Conservation (phyloP, 164 flowering plant species). For the Annona cherimola region DNA sequence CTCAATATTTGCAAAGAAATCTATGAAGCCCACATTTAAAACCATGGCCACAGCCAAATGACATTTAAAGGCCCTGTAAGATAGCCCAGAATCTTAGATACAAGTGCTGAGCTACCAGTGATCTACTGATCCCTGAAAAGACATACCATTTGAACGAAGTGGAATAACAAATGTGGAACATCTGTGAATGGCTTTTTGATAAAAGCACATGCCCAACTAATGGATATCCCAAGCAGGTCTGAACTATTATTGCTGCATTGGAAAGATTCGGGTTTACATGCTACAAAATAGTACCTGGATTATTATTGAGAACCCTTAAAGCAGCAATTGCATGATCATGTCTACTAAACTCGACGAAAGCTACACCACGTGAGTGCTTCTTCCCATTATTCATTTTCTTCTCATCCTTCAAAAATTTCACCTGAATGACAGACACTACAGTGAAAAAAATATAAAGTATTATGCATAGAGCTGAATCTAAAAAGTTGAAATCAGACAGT, state of each 20-base stretch:
- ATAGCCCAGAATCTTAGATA: background rate
- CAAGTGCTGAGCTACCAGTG: background rate
- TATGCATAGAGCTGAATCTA: background rate
- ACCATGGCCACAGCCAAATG: background rate
- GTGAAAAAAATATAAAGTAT: background rate
- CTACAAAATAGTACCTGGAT: constrained; percentile 59
- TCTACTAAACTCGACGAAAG: constrained; percentile 85
- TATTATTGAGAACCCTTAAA: constrained; percentile 88
- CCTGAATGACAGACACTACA: constrained; percentile 35
- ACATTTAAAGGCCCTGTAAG: background rate
- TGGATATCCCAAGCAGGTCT: background rate
- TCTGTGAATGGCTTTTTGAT: background rate
- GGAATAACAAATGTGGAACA: background rate
- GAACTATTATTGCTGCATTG: background rate
- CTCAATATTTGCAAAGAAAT: background rate
- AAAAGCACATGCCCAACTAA: background rate
- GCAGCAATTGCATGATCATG: constrained; percentile 98
- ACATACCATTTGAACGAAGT: background rate
- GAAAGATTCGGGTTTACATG: background rate
- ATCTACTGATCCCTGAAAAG: background rate
- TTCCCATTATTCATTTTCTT: constrained; percentile 47
- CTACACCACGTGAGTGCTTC: constrained; percentile 78
- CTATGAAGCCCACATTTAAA: background rate
- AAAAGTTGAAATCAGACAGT: background rate
- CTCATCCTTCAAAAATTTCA: constrained; percentile 57